Evolutionary conservation across 2,329 filamentous ascomycete genomes (phyloP).

Genomic region (Pochonia chlamydosporia): DNA sequence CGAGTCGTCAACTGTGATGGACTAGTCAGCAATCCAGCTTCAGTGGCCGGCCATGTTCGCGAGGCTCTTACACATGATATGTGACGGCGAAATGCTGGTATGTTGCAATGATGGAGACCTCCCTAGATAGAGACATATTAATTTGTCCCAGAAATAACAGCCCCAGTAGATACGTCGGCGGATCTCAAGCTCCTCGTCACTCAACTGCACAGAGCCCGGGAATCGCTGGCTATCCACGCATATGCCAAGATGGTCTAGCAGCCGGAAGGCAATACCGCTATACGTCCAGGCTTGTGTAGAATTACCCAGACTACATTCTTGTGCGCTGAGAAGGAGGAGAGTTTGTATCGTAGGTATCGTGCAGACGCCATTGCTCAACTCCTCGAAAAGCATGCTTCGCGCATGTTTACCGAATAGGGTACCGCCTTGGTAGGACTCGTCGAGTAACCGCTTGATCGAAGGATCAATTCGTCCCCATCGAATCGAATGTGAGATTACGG

Average conservation of each 20-base stretch:
- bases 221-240: constrained; percentile 51
- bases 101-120: constrained; percentile 50
- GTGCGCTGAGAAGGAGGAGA: constrained; percentile 52
- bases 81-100: constrained; percentile 48
- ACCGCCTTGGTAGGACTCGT: constrained; percentile 47
- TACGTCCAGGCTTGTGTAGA: constrained; percentile 51
- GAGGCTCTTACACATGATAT: constrained; percentile 41
- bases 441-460: constrained; percentile 41
- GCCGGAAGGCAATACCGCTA: constrained; percentile 44
- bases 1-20: constrained; percentile 57
- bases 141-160: constrained; percentile 60
- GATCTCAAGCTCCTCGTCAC: constrained; percentile 54
- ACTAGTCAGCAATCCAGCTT: too few relatives aligned
- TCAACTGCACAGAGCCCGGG: constrained; percentile 42
- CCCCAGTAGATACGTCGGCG: constrained; percentile 57
- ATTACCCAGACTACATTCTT: constrained; percentile 54
- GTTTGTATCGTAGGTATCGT: constrained; percentile 55
- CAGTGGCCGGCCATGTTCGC: too few relatives aligned
- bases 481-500: constrained; percentile 48
- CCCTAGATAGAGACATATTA: constrained; percentile 55
- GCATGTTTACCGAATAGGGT: constrained; percentile 48
- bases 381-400: constrained; percentile 45
- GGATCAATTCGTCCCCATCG: constrained; percentile 52
- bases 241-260: constrained; percentile 44
- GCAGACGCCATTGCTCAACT: constrained; percentile 43